These are phyloP conservation scores for Avena atlantica DNA, from an alignment of 176 grass and related monocot species.

Conservation along the genomic window DNA sequence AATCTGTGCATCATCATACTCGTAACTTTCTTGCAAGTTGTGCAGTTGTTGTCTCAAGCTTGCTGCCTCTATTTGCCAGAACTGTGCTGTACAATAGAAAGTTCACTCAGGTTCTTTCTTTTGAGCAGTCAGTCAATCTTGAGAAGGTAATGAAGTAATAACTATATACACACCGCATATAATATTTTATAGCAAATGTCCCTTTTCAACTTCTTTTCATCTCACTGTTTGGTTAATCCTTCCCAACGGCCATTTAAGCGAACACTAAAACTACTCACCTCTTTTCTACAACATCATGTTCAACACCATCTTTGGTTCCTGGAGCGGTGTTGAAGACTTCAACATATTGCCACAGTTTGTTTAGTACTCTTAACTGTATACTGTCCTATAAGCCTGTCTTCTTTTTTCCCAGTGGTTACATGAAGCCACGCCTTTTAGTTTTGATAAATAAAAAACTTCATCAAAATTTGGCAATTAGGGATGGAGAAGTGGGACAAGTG, in stretches of 20 bases:
- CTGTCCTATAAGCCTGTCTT: background rate
- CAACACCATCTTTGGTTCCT: background rate
- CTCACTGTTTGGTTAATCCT: background rate
- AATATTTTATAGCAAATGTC: background rate
- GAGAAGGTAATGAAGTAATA: background rate
- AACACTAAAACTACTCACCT: background rate
- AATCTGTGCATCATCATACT: constrained; percentile 12
- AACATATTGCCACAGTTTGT: background rate
- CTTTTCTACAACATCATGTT: constrained; percentile 1
- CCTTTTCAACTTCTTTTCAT: background rate
- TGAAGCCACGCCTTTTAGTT: background rate
- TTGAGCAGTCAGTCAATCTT: background rate
- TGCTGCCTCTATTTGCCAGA: constrained; percentile 38
- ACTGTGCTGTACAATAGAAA: constrained; percentile 17
- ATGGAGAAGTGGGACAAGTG: too few species aligned
- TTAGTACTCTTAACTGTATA: background rate
- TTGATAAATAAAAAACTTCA: background rate
- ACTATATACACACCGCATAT: background rate
- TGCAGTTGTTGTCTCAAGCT: constrained; percentile 56
- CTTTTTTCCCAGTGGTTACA: background rate
- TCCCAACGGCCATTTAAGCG: background rate
- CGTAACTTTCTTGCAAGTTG: constrained; percentile 44
- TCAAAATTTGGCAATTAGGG: background rate
- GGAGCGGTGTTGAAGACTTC: background rate
- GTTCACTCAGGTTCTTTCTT: constrained; percentile 21